phyloP scores from a whole-genome alignment of 2,329 filamentous ascomycete genomes.

The Coniella lustricola region DNA sequence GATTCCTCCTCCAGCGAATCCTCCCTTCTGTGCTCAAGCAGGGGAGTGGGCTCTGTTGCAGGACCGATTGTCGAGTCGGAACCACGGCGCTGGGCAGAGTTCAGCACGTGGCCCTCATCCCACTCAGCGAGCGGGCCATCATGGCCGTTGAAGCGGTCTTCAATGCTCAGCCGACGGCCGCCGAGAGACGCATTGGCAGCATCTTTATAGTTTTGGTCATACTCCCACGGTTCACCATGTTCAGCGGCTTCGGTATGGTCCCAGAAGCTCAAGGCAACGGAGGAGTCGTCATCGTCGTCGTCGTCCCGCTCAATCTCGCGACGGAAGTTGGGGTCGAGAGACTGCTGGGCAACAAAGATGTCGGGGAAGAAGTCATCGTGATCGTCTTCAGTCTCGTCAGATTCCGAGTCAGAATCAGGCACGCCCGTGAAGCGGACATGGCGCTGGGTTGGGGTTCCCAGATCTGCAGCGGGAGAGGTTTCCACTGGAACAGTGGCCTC shows the following conservation, averaged over 20 bases:
- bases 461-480: not conserved
- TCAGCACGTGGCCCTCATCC: not conserved
- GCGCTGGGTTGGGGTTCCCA: constrained; percentile 35
- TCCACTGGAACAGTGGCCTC: constrained; percentile 9
- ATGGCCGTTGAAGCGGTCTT: not conserved
- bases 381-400: constrained; percentile 52
- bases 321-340: constrained; percentile 64
- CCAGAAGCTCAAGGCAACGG: constrained; percentile 55
- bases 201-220: not conserved
- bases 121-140: not conserved
- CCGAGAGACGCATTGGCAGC: not conserved
- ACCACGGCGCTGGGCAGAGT: not conserved
- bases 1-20: constrained; percentile 7
- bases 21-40: constrained; percentile 18
- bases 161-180: not conserved
- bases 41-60: not conserved
- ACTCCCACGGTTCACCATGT: constrained; percentile 21
- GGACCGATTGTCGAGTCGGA: not conserved
- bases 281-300: constrained; percentile 39
- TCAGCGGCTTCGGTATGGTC: constrained; percentile 48
- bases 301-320: constrained; percentile 65
- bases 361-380: constrained; percentile 64
- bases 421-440: constrained; percentile 70
- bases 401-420: constrained; percentile 59
- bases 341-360: constrained; percentile 70